Percentiles rank a stretch among this genome's conserved stretches.
Evolutionary conservation across 2,329 filamentous ascomycete species (phyloP).

Genomic region (Nothopassalora personata): DNA sequence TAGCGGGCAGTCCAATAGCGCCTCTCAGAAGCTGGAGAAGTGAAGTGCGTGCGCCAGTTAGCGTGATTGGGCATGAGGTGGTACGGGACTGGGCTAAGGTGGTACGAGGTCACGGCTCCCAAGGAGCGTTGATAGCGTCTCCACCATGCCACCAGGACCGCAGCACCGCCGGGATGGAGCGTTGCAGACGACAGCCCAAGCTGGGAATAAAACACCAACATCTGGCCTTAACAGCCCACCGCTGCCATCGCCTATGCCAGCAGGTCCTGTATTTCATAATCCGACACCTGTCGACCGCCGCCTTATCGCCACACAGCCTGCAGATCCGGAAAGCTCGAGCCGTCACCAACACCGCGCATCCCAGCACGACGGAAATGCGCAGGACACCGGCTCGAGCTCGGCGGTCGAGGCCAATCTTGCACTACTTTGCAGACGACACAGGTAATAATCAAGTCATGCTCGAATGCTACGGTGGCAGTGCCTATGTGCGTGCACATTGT

Average conservation of each 20-base stretch:
- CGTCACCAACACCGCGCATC: conserved; percentile 14
- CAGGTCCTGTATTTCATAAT: background rate
- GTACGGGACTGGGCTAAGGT: conserved; percentile 15
- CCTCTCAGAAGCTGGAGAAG: conserved; percentile 20
- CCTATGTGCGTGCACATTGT: background rate
- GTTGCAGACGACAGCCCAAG: conserved; percentile 9
- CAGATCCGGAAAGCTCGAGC: conserved; percentile 22
- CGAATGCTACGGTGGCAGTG: conserved; percentile 4
- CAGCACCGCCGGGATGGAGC: conserved; percentile 4
- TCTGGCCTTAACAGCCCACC: conserved; percentile 3
- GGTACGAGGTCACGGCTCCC: conserved; percentile 14
- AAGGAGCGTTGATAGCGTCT: conserved; percentile 1
- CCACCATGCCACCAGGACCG: conserved; percentile 4
- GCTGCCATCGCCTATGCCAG: conserved; percentile 1
- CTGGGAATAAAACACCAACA: conserved; percentile 13
- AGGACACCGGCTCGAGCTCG: conserved; percentile 19
- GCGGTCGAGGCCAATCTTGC: conserved; percentile 11
- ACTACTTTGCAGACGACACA: background rate
- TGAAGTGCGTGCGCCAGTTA: conserved; percentile 10
- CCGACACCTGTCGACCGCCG: conserved; percentile 3
- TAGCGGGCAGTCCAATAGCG: conserved; percentile 11
- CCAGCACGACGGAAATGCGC: conserved; percentile 18
- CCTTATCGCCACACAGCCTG: conserved; percentile 10
- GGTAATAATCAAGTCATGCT: background rate
- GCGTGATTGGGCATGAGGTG: conserved; percentile 4